phyloP scores from a whole-genome alignment of 106 monocot species.

The Hemerocallis citrina region DNA sequence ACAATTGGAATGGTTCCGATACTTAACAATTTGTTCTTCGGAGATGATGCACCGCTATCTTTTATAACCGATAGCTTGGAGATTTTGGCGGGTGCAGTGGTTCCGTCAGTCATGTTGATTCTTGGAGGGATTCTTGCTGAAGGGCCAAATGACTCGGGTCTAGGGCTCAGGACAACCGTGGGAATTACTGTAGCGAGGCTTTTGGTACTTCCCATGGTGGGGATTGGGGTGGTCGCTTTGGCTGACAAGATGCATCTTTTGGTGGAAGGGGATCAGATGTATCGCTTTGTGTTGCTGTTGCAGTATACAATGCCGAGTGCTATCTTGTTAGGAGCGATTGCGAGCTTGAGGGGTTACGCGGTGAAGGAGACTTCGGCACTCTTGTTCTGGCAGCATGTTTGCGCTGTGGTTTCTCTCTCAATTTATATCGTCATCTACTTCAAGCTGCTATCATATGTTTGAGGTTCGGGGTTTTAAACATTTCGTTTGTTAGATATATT shows the following conservation, averaged over 20 bases:
- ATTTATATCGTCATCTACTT: conserved; percentile 83
- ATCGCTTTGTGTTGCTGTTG: conserved; percentile 67
- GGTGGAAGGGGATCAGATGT: conserved; percentile 53
- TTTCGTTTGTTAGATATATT: no score
- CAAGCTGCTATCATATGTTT: conserved; percentile 61
- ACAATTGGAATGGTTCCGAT: conserved; percentile 69
- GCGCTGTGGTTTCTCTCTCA: conserved; percentile 70
- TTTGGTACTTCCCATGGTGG: conserved; percentile 63
- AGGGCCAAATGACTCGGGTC: conserved; percentile 73
- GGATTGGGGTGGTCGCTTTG: conserved; percentile 70
- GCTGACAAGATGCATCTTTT: conserved; percentile 54
- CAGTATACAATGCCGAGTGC: conserved; percentile 93
- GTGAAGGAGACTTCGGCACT: conserved; percentile 83
- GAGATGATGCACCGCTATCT: conserved; percentile 59
- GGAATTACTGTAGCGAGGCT: conserved; percentile 80
- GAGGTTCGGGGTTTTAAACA: conserved; percentile 19
- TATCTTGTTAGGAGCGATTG: conserved; percentile 78
- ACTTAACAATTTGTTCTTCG: conserved; percentile 64
- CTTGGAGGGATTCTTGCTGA: conserved; percentile 88
- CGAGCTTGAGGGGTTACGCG: conserved; percentile 89
- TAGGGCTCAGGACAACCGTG: conserved; percentile 65
- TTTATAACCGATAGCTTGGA: conserved; percentile 92
- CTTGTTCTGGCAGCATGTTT: conserved; percentile 97
- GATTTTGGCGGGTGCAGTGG: conserved; percentile 77
- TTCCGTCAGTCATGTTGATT: conserved; percentile 92